phyloP scores from a whole-genome alignment of 108 stramenopile genomes.

The Pseudonitzschia pungens region DNA sequence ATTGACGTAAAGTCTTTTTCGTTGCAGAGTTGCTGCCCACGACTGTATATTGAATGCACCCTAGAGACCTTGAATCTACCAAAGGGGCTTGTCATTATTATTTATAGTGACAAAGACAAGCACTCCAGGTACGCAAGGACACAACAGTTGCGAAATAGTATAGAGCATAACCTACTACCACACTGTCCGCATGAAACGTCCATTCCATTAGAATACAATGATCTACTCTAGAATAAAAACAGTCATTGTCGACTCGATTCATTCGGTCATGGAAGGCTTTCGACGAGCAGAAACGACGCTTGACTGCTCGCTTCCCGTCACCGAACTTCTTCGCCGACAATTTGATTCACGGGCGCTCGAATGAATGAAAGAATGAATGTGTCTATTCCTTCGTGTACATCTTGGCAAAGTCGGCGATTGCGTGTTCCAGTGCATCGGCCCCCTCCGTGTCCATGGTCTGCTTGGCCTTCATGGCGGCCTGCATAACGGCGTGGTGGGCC shows the following conservation, averaged over 20 bases:
- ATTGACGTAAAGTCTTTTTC: too few species aligned
- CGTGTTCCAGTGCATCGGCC: conserved; percentile 76
- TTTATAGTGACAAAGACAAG: too few species aligned
- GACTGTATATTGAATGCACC: too few species aligned
- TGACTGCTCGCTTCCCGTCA: neutral
- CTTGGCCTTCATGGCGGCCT: conserved; percentile 77
- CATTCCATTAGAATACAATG: neutral
- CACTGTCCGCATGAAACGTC: too few species aligned
- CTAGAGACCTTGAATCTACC: too few species aligned
- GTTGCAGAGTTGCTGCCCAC: too few species aligned
- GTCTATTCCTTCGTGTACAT: conserved; percentile 65
- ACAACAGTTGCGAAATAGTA: too few species aligned
- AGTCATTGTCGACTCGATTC: neutral
- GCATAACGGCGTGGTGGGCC: conserved; percentile 78
- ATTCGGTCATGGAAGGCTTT: too few species aligned
- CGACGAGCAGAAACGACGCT: neutral
- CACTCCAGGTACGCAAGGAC: too few species aligned
- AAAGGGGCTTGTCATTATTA: too few species aligned
- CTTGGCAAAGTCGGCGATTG: conserved; percentile 63
- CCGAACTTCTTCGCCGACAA: neutral
- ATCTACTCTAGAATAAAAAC: neutral
- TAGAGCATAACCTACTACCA: too few species aligned
- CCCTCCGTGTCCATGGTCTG: conserved; percentile 64
- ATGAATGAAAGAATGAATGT: neutral
- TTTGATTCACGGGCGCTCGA: neutral